Percentiles rank a stretch among this genome's conserved stretches.
Evolutionary conservation across 495 filamentous ascomycete species (phyloP).

Genomic region (Daldinia vernicosa): DNA sequence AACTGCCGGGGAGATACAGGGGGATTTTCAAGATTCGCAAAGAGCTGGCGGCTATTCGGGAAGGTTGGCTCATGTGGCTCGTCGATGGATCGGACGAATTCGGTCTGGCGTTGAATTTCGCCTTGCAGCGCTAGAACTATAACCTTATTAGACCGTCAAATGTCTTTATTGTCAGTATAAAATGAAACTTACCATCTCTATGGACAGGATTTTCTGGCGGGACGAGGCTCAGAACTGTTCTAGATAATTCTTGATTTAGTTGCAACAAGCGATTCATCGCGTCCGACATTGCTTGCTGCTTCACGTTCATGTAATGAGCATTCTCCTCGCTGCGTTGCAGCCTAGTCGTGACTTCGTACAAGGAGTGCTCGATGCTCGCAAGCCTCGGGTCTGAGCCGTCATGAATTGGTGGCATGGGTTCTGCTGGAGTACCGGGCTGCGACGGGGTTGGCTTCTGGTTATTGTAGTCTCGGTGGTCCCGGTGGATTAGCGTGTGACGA

Average conservation of each 20-base stretch:
- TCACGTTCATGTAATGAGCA: conserved; percentile 77
- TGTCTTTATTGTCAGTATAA: conserved; percentile 9
- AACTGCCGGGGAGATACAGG: conserved; percentile 93
- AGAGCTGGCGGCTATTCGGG: conserved; percentile 78
- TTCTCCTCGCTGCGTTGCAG: conserved; percentile 85
- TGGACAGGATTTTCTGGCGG: conserved; percentile 70
- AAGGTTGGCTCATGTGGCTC: conserved; percentile 80
- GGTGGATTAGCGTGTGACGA: conserved; percentile 90
- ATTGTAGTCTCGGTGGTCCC: conserved; percentile 95
- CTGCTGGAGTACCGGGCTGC: conserved; percentile 84
- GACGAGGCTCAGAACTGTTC: conserved; percentile 72
- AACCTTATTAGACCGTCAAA: conserved; percentile 42
- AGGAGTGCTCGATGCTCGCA: conserved; percentile 76
- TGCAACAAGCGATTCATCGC: conserved; percentile 74
- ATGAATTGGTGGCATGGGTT: conserved; percentile 71
- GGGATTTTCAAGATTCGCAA: conserved; percentile 78
- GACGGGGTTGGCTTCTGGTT: conserved; percentile 78
- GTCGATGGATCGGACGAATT: conserved; percentile 72
- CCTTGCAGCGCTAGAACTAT: conserved; percentile 81
- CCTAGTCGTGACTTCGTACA: conserved; percentile 81
- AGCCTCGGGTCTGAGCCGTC: conserved; percentile 82
- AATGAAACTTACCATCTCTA: conserved; percentile 65
- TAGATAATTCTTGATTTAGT: conserved; percentile 78
- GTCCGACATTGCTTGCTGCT: conserved; percentile 83
- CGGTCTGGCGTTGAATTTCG: conserved; percentile 85